Conservation (phyloP, 2,329 filamentous ascomycete genomes). For the Pleurostoma richardsiae region DNA sequence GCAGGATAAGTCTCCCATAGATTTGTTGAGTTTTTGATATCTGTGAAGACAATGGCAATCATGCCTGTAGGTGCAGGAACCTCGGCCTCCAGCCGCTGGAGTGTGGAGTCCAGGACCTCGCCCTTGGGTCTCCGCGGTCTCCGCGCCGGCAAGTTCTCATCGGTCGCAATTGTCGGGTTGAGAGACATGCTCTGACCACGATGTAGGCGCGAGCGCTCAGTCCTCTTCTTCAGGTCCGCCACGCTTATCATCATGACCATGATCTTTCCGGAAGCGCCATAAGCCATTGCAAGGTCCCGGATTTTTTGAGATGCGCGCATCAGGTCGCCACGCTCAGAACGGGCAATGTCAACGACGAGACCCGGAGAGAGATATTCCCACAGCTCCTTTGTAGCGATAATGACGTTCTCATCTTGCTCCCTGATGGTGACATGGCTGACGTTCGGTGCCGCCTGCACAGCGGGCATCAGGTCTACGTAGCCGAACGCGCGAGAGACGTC, state of each 20-base stretch:
- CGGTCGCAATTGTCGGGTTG: constrained; percentile 68
- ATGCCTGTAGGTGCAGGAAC: constrained; percentile 88
- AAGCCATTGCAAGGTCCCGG: constrained; percentile 90
- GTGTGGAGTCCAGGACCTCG: constrained; percentile 74
- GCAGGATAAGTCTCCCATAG: constrained; percentile 94
- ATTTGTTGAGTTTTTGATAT: constrained; percentile 97
- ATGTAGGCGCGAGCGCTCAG: constrained; percentile 66
- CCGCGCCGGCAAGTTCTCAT: constrained; percentile 61
- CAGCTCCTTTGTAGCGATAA: constrained; percentile 85
- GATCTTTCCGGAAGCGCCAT: constrained; percentile 88
- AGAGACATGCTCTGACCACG: constrained; percentile 82
- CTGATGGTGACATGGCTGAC: constrained; percentile 73
- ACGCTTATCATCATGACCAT: constrained; percentile 99
- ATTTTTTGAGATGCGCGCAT: constrained; percentile 96
- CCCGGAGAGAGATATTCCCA: constrained; percentile 94
- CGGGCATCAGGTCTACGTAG: constrained; percentile 86
- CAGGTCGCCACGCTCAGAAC: constrained; percentile 79
- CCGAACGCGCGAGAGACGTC: constrained; percentile 94
- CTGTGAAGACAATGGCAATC: constrained; percentile 91
- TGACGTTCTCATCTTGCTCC: constrained; percentile 88
- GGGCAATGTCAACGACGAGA: constrained; percentile 84
- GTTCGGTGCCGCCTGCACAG: constrained; percentile 86
- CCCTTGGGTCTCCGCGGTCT: constrained; percentile 59
- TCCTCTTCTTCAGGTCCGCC: constrained; percentile 78
- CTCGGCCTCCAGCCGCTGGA: constrained; percentile 82